Percentiles rank a stretch among this genome's conserved stretches.
phyloP scores from a whole-genome alignment of 1,284 basidiomycete genomes.

The Schizophyllum amplum region DNA sequence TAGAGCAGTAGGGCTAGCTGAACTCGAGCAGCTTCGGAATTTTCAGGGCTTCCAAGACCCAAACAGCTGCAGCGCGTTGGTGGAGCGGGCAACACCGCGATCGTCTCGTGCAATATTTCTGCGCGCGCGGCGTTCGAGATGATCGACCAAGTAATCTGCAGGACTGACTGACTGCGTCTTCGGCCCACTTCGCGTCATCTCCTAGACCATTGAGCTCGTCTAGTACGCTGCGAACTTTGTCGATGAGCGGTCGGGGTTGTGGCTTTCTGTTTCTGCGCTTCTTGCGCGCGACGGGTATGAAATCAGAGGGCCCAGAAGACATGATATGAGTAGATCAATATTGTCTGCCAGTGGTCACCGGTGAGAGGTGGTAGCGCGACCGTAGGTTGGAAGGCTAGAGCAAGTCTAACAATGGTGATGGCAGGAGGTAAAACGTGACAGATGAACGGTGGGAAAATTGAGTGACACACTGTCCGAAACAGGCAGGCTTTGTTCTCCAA shows the following conservation, averaged over 20 bases:
- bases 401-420: too few species aligned
- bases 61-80: neutral
- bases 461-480: too few species aligned
- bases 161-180: neutral
- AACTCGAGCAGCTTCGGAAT: neutral
- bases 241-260: neutral
- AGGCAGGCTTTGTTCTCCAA: too few species aligned
- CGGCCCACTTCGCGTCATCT: neutral
- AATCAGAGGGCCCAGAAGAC: too few species aligned
- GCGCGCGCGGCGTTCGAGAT: neutral
- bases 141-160: neutral
- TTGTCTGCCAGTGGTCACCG: too few species aligned
- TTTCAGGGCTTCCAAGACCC: neutral
- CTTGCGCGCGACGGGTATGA: neutral
- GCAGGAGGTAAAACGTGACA: too few species aligned
- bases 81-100: neutral
- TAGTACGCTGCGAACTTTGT: neutral
- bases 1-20: neutral
- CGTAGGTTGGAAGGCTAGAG: too few species aligned
- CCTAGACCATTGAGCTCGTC: neutral
- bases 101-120: neutral
- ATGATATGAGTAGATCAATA: too few species aligned
- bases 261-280: neutral
- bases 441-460: too few species aligned
- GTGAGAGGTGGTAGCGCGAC: too few species aligned